Base-by-base conservation (phyloP, 805 yeast species). In the Vanderwaltozyma tropicalis region DNA sequence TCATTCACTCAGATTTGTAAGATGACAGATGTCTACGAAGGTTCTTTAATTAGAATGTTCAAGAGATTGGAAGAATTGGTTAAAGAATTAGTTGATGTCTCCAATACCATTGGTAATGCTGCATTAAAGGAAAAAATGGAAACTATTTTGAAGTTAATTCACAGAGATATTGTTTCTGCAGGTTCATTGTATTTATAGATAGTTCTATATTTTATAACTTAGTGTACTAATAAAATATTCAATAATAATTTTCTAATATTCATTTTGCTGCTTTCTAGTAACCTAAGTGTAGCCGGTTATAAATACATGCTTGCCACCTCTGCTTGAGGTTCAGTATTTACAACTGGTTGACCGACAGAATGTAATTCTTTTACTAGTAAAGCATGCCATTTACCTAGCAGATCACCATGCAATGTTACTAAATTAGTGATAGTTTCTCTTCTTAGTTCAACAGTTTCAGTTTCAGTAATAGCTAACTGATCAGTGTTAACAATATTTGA, bases 1-100 rank as follows among this genome's bases (percentile, higher is more conserved):
- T 68, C 92, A 0, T 92, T 92, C 61, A 89, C 96, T 0, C 96
- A 89, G 58, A 89, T 92, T 45, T 89, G 97, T 66, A 89, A 89
- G 61, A 87, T 92, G 96, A 92, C 98, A 0, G 98, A 92, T 56
- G 97, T 92, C 31, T 92, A 89, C 50, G 99, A 92, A 66, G 99
- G 99, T 30, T 81, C 94, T 17, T 71, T 92, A 55, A 89, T 92
- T 47, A 78, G 99, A 58, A 83, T 85, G 77, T 92, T 92, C 67
- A 81, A 92, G 61, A 73, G 98, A 55, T 67, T 92, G 39, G 98
- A 92, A 61, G 99, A 92, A 59, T 71, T 92, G 69, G 66, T 92
- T 40, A 76, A 89, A 53, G 98, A 92, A 60, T 70, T 92, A 74
- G 78, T 79, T 32, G 78, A 74, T 48, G 97, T 96, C 12, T 92